Base-by-base conservation (phyloP, 2,329 filamentous ascomycete species). In the Pyricularia grisea region DNA sequence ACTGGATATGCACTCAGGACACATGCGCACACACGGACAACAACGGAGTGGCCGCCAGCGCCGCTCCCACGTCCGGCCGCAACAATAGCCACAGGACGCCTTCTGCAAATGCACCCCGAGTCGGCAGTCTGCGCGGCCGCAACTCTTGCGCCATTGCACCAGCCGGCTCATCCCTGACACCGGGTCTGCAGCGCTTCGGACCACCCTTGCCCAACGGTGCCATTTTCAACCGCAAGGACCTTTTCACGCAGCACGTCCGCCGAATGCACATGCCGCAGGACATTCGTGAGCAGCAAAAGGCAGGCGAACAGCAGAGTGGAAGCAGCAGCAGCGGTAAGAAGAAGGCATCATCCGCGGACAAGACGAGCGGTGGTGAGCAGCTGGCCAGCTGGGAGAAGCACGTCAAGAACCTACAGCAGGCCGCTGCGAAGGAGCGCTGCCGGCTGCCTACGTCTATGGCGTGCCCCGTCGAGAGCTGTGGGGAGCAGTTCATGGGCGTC, bases 151-250 rank as follows among this genome's bases (percentile, higher is more conserved):
- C 65, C 33, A 67, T 67, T n/a, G 63, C 63, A 5, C 63, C 63
- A 5, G 63, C 63, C 11, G 42, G 17, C 17, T 67, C 65, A 11
- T 67, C 65, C 33, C n/a, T 67, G 20, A 50, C 65, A 5, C 31
- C 33, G 2, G 66, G 31, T 9, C 31, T 42, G 12, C 65, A 23
- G 5, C 23, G 14, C 23, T 36, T 50, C 23, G 31, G 27, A 31
- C 67, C 75, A 1, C 36, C 74, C 12, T 78, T 82, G 9, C 80
- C 80, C 61, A 88, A 90, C 73, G 88, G 83, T 23, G 79, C 80
- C 55, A 81, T 84, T 74, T 97, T 97, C 82, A 96, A 96, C 78
- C 90, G 94, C 75, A 97, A 96, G 77, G 94, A 97, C 75, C 86
- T 97, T 9, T 97, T 93, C 80, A 92, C 90, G 0, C 93, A 97